phyloP scores from a whole-genome alignment of 2,329 filamentous ascomycete genomes.

The Exophiala calicioides region DNA sequence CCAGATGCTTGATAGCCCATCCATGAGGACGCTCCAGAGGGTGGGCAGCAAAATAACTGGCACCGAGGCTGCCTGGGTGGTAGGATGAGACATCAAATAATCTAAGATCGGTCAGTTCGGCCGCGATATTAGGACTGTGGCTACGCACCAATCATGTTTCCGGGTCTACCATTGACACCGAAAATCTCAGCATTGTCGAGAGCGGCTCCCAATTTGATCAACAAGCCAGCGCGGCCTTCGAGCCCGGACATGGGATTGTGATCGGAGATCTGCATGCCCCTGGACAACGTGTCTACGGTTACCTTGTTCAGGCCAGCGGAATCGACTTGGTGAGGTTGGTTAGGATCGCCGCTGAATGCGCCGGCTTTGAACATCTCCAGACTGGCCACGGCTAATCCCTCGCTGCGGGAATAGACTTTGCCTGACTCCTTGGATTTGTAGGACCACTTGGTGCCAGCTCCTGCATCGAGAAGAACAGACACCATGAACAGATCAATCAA shows the following conservation, averaged over 20 bases:
- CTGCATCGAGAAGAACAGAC: constrained; percentile 65
- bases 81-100: constrained; percentile 87
- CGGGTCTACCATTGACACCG: constrained; percentile 78
- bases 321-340: constrained; percentile 87
- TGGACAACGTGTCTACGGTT: constrained; percentile 72
- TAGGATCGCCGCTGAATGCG: constrained; percentile 66
- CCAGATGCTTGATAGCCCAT: constrained; percentile 85
- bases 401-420: constrained; percentile 77
- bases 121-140: too few species aligned
- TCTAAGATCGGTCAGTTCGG: constrained; percentile 53
- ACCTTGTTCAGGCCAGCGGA: constrained; percentile 73
- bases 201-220: constrained; percentile 74
- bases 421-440: constrained; percentile 92
- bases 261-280: constrained; percentile 80
- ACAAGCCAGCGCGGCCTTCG: constrained; percentile 77
- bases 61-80: constrained; percentile 83
- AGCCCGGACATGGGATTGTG: constrained; percentile 81
- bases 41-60: constrained; percentile 85
- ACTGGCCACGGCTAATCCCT: constrained; percentile 77
- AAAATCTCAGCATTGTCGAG: constrained; percentile 76
- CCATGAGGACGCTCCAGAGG: constrained; percentile 87
- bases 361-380: constrained; percentile 94
- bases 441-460: constrained; percentile 85
- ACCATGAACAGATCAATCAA: constrained; percentile 64
- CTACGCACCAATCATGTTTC: constrained; percentile 83